phyloP scores from a whole-genome alignment of 768 basidiomycete species.

The Macrolepiota dolichaula region DNA sequence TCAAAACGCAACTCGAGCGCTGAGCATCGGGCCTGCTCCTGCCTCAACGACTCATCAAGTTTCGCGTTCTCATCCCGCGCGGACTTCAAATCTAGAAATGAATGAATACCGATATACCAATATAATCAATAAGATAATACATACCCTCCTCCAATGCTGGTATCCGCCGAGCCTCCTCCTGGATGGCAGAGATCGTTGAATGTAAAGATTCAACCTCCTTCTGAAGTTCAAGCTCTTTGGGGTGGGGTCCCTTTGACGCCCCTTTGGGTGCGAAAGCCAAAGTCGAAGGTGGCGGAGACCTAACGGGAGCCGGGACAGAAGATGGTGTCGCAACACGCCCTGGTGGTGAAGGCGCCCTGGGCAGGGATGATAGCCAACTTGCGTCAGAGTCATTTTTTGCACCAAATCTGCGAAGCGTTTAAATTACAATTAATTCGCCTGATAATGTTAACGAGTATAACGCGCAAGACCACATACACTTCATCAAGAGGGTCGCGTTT shows the following conservation, averaged over 20 bases:
- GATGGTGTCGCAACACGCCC: constrained; percentile 18
- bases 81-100: not conserved
- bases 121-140: not conserved
- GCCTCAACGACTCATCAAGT: not conserved
- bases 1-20: not conserved
- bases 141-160: constrained; percentile 5
- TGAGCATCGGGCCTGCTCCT: not conserved
- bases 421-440: not conserved
- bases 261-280: not conserved
- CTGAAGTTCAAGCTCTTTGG: constrained; percentile 9
- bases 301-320: constrained; percentile 9
- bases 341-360: constrained; percentile 39
- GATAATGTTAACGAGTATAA: not conserved
- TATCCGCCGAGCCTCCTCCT: constrained; percentile 7
- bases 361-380: constrained; percentile 60
- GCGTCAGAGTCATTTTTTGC: constrained; percentile 42
- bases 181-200: constrained; percentile 21
- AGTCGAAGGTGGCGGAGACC: constrained; percentile 12
- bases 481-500: constrained; percentile 51
- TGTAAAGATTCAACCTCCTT: constrained; percentile 18
- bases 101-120: no score
- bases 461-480: constrained; percentile 50
- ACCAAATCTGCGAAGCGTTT: not conserved
- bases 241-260: not conserved
- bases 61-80: not conserved